Evolutionary conservation across 164 flowering plant genomes (phyloP).

Genomic region (Vitis riparia): DNA sequence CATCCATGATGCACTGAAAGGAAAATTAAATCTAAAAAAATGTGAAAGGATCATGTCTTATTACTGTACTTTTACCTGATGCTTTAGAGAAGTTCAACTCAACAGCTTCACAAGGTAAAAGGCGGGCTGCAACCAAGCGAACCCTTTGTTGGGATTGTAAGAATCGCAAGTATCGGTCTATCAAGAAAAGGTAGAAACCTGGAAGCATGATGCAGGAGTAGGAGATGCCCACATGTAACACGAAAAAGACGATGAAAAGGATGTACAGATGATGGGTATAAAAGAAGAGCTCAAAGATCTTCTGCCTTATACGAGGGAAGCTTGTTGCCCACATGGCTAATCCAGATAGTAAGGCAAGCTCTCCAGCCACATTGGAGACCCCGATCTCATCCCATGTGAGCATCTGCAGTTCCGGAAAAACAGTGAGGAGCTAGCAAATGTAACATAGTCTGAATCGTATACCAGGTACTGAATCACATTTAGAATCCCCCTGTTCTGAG

Average conservation of each 20-base stretch:
- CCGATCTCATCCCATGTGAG: conserved; percentile 50
- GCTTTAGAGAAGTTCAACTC: conserved; percentile 81
- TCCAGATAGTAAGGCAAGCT: conserved; percentile 52
- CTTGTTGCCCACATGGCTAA: conserved; percentile 66
- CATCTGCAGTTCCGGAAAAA: conserved; percentile 42
- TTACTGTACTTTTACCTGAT: conserved; percentile 37
- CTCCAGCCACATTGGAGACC: conserved; percentile 73
- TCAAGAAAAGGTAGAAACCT: conserved; percentile 74
- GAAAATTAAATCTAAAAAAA: too few relatives aligned
- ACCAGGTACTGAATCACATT: too few relatives aligned
- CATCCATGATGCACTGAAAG: too few relatives aligned
- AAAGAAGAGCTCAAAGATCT: conserved; percentile 78
- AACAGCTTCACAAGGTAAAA: conserved; percentile 58
- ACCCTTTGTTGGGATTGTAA: conserved; percentile 63
- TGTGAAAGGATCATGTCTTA: too few relatives aligned
- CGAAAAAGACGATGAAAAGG: conserved; percentile 65
- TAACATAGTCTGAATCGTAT: too few relatives aligned
- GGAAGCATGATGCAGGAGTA: conserved; percentile 69
- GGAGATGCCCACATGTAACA: conserved; percentile 63
- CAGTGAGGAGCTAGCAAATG: too few relatives aligned
- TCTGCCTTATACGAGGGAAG: conserved; percentile 50
- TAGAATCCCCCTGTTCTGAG: too few relatives aligned
- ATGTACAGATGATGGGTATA: conserved; percentile 80
- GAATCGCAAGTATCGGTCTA: conserved; percentile 78
- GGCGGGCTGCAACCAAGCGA: conserved; percentile 57